Base-by-base conservation (phyloP, 2,329 filamentous ascomycete species). In the Paracoccidioides brasiliensis region DNA sequence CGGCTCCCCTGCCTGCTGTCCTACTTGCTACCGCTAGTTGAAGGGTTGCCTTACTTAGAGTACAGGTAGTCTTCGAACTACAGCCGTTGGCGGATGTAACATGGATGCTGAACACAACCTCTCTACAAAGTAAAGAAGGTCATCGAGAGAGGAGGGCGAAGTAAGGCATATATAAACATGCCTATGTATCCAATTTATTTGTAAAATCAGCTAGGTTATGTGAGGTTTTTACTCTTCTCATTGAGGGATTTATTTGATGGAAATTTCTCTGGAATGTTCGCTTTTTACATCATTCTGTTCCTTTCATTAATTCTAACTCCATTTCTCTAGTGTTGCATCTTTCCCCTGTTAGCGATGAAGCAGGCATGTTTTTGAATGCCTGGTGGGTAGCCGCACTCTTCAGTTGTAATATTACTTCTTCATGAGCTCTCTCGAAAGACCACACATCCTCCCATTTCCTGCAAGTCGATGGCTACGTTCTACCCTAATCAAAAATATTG, bases 31-130 rank as follows among this genome's bases (percentile, higher is more conserved):
- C 48, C 10, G 14, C 32, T 30, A n/a, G 15, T 35, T 35, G 22
- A 35, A 22, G 28, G 33, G 22, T 15, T 52, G 37, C 50, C 50
- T 32, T 41, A 38, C 46, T 50, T 37, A 32, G 32, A 22, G 28
- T 52, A 42, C 28, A 32, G 33, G 37, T 52, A 41, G 33, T 42
- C 28, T 15, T 51, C 48, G 35, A 38, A 33, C 12, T 40, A 35
- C 50, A 52, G 50, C 50, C 50, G 50, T 52, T 43, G 38, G 37
- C 50, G 38, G 50, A 30, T 52, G 50, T 52, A 52, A 52, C 50
- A 10, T 52, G 15, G 46, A 30, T 32, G 33, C 32, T 43, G 10
- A 15, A 32, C 33, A 15, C 22, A 42, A 28, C 8, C 14, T 41
- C 28, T 41, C 38, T 28, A 30, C 37, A 42, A 10, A 33, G 37